Evolutionary conservation across 257 asterid species (phyloP).

Genomic region (Lycium ferocissimum): DNA sequence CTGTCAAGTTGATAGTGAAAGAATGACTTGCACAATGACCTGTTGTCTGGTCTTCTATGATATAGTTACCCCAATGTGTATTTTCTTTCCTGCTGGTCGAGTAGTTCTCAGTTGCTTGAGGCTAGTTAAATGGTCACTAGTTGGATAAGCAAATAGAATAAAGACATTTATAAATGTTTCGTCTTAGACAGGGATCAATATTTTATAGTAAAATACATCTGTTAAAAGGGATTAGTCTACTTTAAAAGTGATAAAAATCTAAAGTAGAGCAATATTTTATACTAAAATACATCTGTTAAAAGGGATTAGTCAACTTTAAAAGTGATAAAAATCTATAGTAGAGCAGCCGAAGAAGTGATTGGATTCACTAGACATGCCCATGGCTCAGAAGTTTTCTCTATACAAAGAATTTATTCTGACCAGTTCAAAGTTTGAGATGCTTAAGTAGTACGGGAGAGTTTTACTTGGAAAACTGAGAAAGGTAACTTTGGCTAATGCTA

Average conservation of each 20-base stretch:
- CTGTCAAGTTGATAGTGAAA: conserved; percentile 23
- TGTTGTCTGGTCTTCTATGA: not conserved
- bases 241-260: too few relatives aligned
- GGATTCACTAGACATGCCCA: conserved; percentile 10
- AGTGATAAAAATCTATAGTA: conserved; percentile 8
- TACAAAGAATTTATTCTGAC: conserved; percentile 12
- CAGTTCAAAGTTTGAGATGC: conserved; percentile 18
- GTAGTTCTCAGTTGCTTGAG: not conserved
- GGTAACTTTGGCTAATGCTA: conserved; percentile 1
- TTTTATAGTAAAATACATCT: too few relatives aligned
- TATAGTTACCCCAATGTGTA: conserved; percentile 7
- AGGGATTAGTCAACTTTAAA: conserved; percentile 10
- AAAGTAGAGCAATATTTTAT: not conserved
- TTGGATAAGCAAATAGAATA: conserved; percentile 6
- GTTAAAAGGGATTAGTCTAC: too few relatives aligned
- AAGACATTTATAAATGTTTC: not conserved
- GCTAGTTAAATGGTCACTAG: conserved; percentile 14
- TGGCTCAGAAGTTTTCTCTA: not conserved
- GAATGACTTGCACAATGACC: not conserved
- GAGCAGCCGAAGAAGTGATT: not conserved
- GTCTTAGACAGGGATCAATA: not conserved
- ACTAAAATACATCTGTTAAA: not conserved
- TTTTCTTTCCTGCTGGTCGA: not conserved
- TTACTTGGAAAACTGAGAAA: not conserved
- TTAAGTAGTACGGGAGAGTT: not conserved